Evolutionary conservation across 164 flowering plant species (phyloP).

Genomic region (Chloranthus sessilifolius): DNA sequence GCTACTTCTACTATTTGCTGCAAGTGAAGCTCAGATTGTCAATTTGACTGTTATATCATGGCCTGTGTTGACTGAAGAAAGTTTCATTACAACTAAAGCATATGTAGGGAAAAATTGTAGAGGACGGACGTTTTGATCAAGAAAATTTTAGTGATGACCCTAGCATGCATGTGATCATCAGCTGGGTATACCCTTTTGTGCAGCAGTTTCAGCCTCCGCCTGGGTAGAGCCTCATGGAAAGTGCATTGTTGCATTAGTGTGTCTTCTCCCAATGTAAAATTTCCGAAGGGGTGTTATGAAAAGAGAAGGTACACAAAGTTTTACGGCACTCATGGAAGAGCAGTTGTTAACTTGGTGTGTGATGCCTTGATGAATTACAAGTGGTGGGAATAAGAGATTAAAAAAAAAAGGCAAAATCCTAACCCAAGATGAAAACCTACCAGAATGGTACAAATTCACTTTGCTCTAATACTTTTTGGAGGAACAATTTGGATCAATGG

Average conservation of each 20-base stretch:
- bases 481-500: too few species aligned
- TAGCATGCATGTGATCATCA: slow-evolving; percentile 69
- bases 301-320: too few species aligned
- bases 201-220: slow-evolving; percentile 88
- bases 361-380: too few species aligned
- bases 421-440: too few species aligned
- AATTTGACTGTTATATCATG: slow-evolving; percentile 80
- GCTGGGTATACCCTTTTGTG: slow-evolving; percentile 79
- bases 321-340: too few species aligned
- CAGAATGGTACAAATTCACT: too few species aligned
- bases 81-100: slow-evolving; percentile 62
- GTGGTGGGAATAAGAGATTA: too few species aligned
- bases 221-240: slow-evolving; percentile 98
- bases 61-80: slow-evolving; percentile 69
- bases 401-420: too few species aligned
- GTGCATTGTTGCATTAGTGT: slow-evolving; percentile 75
- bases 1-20: slow-evolving; percentile 93
- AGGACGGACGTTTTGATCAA: slow-evolving; percentile 83
- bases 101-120: slow-evolving; percentile 73
- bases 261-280: slow-evolving; percentile 87
- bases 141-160: slow-evolving; percentile 54
- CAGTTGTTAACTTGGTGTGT: too few species aligned
- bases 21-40: slow-evolving; percentile 89
- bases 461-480: too few species aligned
- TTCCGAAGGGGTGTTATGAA: slow-evolving; percentile 81